Conservation (phyloP, 2,329 filamentous ascomycete species). For the Trichoderma aggressivum region DNA sequence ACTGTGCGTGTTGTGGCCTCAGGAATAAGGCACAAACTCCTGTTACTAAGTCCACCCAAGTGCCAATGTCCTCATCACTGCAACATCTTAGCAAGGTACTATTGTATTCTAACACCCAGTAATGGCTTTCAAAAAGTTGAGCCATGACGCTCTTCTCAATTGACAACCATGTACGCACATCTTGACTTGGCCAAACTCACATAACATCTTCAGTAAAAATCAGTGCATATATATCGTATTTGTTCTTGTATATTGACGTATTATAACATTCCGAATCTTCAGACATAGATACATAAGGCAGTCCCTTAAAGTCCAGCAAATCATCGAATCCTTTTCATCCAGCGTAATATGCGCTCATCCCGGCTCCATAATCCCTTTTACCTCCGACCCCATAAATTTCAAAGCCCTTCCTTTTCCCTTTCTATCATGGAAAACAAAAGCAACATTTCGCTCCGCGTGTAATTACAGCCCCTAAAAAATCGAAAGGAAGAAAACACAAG, state of each 20-base stretch:
- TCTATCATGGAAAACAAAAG: neutral
- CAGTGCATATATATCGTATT: neutral
- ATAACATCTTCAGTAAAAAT: neutral
- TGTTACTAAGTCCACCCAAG: neutral
- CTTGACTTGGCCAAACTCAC: neutral
- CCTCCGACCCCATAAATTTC: neutral
- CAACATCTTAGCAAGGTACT: neutral
- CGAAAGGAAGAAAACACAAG: neutral
- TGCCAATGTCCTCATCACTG: neutral
- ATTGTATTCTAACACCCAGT: too few species aligned
- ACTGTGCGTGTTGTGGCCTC: neutral
- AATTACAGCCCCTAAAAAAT: neutral
- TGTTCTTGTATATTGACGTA: neutral
- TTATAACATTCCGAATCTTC: neutral
- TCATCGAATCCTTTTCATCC: neutral
- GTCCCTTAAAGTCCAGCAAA: neutral
- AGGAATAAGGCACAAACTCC: neutral
- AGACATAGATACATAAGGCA: neutral
- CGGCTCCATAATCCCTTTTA: neutral
- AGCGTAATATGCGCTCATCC: neutral
- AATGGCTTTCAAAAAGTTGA: too few species aligned
- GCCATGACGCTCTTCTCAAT: neutral
- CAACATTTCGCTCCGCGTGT: neutral
- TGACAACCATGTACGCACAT: neutral
- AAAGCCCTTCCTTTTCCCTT: neutral